Conservation (phyloP, 495 filamentous ascomycete species). For the Trichoderma reesei region DNA sequence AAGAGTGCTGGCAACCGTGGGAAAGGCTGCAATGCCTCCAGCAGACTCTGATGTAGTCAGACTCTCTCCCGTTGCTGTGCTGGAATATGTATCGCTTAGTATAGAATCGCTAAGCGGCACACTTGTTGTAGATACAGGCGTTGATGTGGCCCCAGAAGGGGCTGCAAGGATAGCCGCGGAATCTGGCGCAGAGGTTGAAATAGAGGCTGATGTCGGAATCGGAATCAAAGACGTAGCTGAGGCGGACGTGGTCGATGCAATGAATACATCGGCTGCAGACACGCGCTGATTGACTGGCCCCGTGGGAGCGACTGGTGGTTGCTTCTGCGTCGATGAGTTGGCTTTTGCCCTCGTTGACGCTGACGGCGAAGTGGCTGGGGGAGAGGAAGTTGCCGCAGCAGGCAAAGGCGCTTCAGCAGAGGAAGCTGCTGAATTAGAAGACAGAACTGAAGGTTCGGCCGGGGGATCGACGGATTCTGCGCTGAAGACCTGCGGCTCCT, state of each 20-base stretch:
- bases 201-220: not conserved
- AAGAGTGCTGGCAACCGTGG: not conserved
- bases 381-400: no score
- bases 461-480: not conserved
- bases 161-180: not conserved
- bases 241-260: not conserved
- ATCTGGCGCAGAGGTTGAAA: not conserved
- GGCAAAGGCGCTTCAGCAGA: not conserved
- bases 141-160: not conserved
- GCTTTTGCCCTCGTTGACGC: not conserved
- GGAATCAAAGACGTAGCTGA: not conserved
- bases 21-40: not conserved
- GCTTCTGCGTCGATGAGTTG: not conserved
- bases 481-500: constrained; percentile 13
- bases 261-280: not conserved
- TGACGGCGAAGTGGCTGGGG: not conserved
- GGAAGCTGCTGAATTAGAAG: not conserved
- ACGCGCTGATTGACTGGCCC: not conserved
- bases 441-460: not conserved
- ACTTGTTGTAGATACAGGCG: not conserved
- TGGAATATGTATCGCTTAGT: not conserved
- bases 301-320: not conserved
- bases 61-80: not conserved
- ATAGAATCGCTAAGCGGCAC: not conserved
- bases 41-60: not conserved